Conservation (phyloP, 345 rosid genomes). For the Mangifera indica region DNA sequence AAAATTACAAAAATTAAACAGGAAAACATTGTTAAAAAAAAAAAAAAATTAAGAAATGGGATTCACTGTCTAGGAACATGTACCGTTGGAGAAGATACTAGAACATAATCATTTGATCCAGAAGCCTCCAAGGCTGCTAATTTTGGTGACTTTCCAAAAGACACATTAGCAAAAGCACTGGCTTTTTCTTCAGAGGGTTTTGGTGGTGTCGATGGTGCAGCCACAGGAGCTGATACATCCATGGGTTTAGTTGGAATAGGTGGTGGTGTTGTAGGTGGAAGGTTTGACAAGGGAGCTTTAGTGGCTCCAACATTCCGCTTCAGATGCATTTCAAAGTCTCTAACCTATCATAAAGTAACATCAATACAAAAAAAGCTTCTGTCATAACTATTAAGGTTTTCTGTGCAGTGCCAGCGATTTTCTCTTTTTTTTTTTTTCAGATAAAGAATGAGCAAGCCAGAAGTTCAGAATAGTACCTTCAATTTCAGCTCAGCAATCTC, state of each 20-base stretch:
- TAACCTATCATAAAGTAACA: slow-evolving; percentile 51
- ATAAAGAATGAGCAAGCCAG: slow-evolving; percentile 7
- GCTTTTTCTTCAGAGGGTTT: slow-evolving; percentile 53
- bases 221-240: slow-evolving; percentile 49
- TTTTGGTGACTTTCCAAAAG: slow-evolving; percentile 67
- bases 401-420: neutral
- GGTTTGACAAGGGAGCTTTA: slow-evolving; percentile 44
- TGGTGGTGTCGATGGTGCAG: slow-evolving; percentile 43
- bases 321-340: slow-evolving; percentile 89
- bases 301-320: slow-evolving; percentile 65
- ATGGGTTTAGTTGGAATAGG: slow-evolving; percentile 78
- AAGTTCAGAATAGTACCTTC: slow-evolving; percentile 52
- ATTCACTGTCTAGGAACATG: too few species aligned
- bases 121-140: slow-evolving; percentile 82
- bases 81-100: too few species aligned
- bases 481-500: slow-evolving; percentile 84
- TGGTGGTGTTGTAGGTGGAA: slow-evolving; percentile 71
- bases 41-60: too few species aligned
- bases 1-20: slow-evolving; percentile 8
- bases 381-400: neutral
- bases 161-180: slow-evolving; percentile 55
- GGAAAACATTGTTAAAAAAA: too few species aligned
- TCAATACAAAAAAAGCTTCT: neutral
- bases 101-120: slow-evolving; percentile 60
- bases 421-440: too few species aligned